A percentile compares a stretch with the other conserved stretches of the same genome.
Evolutionary conservation across 1,284 basidiomycete genomes (phyloP).

Genomic region (Fomes fomentarius): DNA sequence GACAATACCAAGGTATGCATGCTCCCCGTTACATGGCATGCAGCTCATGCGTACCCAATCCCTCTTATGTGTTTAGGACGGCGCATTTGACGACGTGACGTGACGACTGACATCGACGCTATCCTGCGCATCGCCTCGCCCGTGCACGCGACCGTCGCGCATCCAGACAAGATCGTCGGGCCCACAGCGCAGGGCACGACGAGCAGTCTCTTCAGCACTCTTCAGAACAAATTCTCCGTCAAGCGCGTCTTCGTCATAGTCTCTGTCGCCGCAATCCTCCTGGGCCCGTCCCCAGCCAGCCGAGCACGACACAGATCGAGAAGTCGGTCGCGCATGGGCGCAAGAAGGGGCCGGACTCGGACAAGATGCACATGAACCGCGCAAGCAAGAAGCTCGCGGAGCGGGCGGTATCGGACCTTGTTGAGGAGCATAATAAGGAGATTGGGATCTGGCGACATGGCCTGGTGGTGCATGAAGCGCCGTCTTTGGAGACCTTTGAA

Average conservation of each 20-base stretch:
- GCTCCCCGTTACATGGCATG: background rate
- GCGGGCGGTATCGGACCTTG: constrained; percentile 59
- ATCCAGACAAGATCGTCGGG: constrained; percentile 36
- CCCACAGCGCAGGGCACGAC: constrained; percentile 29
- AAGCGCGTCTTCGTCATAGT: constrained; percentile 66
- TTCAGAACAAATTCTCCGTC: background rate
- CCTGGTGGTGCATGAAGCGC: constrained; percentile 53
- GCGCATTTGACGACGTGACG: constrained; percentile 44
- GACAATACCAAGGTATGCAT: constrained; percentile 24
- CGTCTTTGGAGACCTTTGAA: constrained; percentile 50
- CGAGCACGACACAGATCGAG: constrained; percentile 31
- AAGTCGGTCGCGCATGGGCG: constrained; percentile 51
- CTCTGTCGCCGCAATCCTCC: constrained; percentile 54
- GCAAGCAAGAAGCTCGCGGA: constrained; percentile 76
- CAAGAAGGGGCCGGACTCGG: constrained; percentile 50
- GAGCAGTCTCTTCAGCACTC: constrained; percentile 19
- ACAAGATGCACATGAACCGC: constrained; percentile 48
- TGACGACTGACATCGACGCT: constrained; percentile 42
- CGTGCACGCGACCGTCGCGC: constrained; percentile 35
- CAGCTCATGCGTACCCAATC: background rate
- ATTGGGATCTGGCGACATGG: constrained; percentile 48
- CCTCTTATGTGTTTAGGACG: constrained; percentile 28
- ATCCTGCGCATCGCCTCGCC: constrained; percentile 50
- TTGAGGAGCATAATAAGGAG: constrained; percentile 48
- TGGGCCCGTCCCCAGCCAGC: constrained; percentile 14